These are phyloP conservation scores for Pilaira anomala DNA, from an alignment of 192 early-diverging fungal species.

Conservation along the genomic window DNA sequence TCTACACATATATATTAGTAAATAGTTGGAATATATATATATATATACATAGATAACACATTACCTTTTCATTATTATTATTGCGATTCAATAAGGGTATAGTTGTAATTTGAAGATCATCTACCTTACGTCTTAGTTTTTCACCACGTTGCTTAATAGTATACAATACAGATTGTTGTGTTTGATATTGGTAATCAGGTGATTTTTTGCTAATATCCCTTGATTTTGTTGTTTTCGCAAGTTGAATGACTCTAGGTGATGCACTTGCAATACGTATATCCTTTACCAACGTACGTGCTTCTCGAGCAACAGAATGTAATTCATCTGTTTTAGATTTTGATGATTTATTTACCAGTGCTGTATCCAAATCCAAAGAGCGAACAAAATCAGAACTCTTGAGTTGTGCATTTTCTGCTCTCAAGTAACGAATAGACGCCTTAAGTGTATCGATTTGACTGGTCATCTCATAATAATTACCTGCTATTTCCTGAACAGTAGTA, in stretches of 20 bases:
- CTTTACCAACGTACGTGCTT: conserved; percentile 47
- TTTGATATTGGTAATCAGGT: conserved; percentile 54
- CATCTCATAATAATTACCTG: conserved; percentile 21
- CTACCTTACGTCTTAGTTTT: conserved; percentile 37
- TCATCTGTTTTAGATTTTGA: neutral
- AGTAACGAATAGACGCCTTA: conserved; percentile 68
- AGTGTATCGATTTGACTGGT: conserved; percentile 62
- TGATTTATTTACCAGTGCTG: neutral
- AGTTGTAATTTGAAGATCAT: neutral
- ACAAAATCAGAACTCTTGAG: conserved; percentile 63
- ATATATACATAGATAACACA: neutral
- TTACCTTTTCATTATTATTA: no score
- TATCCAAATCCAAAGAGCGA: conserved; percentile 34
- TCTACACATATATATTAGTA: neutral
- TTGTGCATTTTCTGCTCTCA: conserved; percentile 82
- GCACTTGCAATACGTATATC: conserved; percentile 46
- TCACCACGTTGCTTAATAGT: conserved; percentile 53
- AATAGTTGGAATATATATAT: neutral
- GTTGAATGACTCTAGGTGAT: conserved; percentile 46
- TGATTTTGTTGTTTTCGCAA: conserved; percentile 25
- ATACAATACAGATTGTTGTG: conserved; percentile 52
- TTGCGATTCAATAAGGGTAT: neutral
- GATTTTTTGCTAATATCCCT: conserved; percentile 45
- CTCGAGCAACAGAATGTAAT: conserved; percentile 41
- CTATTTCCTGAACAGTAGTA: conserved; percentile 5